Conservation (phyloP, 2,329 filamentous ascomycete genomes). For the Alternaria atra region DNA sequence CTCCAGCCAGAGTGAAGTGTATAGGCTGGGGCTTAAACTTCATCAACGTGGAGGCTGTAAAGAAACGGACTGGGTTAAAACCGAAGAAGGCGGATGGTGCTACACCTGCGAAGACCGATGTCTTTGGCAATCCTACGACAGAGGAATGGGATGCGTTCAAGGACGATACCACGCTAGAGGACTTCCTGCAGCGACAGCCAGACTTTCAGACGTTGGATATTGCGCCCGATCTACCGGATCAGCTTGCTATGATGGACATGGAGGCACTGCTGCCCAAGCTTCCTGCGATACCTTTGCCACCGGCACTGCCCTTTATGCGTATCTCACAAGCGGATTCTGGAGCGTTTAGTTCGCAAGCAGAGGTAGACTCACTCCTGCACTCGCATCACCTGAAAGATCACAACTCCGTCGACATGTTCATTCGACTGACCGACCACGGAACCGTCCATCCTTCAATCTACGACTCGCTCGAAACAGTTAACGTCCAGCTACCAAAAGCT, state of each 20-base stretch:
- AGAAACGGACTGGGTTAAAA: conserved; percentile 50
- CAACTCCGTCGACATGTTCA: conserved; percentile 80
- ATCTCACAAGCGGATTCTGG: conserved; percentile 44
- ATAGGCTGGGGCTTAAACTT: conserved; percentile 66
- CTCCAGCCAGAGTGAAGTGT: conserved; percentile 50
- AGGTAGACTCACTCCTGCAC: conserved; percentile 53
- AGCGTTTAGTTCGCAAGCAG: conserved; percentile 50
- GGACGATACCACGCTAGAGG: conserved; percentile 48
- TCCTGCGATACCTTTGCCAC: conserved; percentile 49
- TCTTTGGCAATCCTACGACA: conserved; percentile 33
- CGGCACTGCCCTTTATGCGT: conserved; percentile 45
- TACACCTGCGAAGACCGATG: conserved; percentile 22
- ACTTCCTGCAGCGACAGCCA: conserved; percentile 52
- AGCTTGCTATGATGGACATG: conserved; percentile 53
- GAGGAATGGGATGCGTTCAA: conserved; percentile 48
- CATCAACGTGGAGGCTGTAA: conserved; percentile 58
- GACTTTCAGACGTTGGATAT: conserved; percentile 46
- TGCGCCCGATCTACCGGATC: conserved; percentile 50
- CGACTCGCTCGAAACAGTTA: conserved; percentile 82
- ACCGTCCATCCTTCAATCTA: conserved; percentile 81
- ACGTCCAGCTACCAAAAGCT: conserved; percentile 62
- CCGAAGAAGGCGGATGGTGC: conserved; percentile 23
- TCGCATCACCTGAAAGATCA: conserved; percentile 67
- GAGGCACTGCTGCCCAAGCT: conserved; percentile 50
- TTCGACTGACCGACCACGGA: conserved; percentile 76